phyloP scores from a whole-genome alignment of 2,329 filamentous ascomycete species.

The Saccharata proteae region DNA sequence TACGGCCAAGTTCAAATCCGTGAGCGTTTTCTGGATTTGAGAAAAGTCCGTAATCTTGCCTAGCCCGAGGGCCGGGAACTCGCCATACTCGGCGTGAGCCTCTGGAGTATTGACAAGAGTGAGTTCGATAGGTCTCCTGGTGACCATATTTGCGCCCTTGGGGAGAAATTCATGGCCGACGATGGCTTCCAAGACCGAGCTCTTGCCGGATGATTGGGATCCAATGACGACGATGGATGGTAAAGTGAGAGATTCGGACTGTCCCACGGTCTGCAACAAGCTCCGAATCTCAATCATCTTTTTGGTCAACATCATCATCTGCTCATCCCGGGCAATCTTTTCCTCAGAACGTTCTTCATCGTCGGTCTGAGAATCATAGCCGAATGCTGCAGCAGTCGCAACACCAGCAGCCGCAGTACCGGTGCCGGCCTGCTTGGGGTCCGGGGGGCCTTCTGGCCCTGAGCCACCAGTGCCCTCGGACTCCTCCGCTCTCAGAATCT shows the following conservation, averaged over 20 bases:
- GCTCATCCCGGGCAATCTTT: conserved; percentile 72
- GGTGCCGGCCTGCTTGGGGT: conserved; percentile 40
- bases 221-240: conserved; percentile 99
- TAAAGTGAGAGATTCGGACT: conserved; percentile 75
- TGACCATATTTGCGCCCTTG: conserved; percentile 99
- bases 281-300: conserved; percentile 99
- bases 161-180: conserved; percentile 96
- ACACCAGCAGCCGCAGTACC: conserved; percentile 51
- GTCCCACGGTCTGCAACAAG: conserved; percentile 81
- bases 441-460: conserved; percentile 29
- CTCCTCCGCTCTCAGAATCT: conserved; percentile 42
- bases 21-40: conserved; percentile 84
- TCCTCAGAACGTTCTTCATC: conserved; percentile 54
- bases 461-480: conserved; percentile 25
- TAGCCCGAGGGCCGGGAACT: conserved; percentile 85
- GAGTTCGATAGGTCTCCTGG: conserved; percentile 84
- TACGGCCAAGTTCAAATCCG: conserved; percentile 87
- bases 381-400: conserved; percentile 66
- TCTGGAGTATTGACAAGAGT: conserved; percentile 92
- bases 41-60: conserved; percentile 85
- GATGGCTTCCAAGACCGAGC: conserved; percentile 90
- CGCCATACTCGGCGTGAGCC: conserved; percentile 78
- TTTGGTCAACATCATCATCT: conserved; percentile 98
- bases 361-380: conserved; percentile 54
- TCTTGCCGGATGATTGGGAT: conserved; percentile 96